A percentile compares a stretch with the other conserved stretches of the same genome.
phyloP scores from a whole-genome alignment of 805 yeast genomes.

The Hanseniaspora thailandica region DNA sequence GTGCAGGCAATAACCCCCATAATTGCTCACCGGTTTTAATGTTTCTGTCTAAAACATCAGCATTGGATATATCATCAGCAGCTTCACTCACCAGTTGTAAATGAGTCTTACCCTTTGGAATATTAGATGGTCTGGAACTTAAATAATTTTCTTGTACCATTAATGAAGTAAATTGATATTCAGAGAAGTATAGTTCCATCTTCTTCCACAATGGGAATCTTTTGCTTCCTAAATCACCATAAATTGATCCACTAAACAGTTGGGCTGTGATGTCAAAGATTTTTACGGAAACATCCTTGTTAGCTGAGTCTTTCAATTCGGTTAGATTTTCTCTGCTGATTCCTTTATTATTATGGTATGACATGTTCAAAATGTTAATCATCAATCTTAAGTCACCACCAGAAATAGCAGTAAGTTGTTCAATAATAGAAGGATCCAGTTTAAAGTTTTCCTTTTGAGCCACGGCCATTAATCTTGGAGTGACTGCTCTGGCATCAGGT shows the following conservation, averaged over 20 bases:
- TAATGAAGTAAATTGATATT: constrained; percentile 84
- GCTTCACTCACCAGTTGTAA: constrained; percentile 61
- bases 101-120: constrained; percentile 38
- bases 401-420: constrained; percentile 73
- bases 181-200: constrained; percentile 82
- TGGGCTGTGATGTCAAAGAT: constrained; percentile 81
- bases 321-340: constrained; percentile 42
- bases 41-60: constrained; percentile 67
- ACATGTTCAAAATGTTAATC: constrained; percentile 73
- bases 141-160: constrained; percentile 94
- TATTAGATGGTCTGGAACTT: constrained; percentile 45
- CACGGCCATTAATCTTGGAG: constrained; percentile 77
- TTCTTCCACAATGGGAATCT: constrained; percentile 61
- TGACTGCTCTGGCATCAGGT: constrained; percentile 72
- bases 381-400: constrained; percentile 89
- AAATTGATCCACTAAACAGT: constrained; percentile 50
- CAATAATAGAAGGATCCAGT: constrained; percentile 68
- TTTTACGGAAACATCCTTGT: constrained; percentile 77
- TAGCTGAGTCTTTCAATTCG: constrained; percentile 60
- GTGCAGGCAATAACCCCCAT: constrained; percentile 88
- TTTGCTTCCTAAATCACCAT: constrained; percentile 35
- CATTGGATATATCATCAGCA: constrained; percentile 74
- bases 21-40: constrained; percentile 87
- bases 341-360: constrained; percentile 56
- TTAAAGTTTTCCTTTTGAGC: constrained; percentile 75